These are phyloP conservation scores for Chlamydomonas sphaeroides DNA, from an alignment of 139 green algal species.

Conservation along the genomic window DNA sequence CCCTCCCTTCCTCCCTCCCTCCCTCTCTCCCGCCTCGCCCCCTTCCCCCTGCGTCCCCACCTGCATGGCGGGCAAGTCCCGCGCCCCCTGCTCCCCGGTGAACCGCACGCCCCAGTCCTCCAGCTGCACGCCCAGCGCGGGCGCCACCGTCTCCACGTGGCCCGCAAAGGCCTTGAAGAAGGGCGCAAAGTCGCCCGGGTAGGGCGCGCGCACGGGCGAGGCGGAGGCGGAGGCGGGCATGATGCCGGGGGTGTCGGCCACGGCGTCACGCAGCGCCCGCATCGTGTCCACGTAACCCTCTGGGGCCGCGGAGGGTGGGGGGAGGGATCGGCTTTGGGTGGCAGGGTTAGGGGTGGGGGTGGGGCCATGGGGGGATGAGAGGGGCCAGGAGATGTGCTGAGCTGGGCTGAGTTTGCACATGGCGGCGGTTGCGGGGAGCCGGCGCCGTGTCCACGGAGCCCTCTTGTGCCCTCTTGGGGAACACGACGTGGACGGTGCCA, in stretches of 20 bases:
- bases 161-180: conserved; percentile 33
- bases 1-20: background rate
- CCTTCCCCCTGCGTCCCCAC: background rate
- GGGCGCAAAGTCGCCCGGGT: conserved; percentile 23
- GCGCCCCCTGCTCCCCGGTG: conserved; percentile 19
- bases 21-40: background rate
- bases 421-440: too few relatives aligned
- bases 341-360: background rate
- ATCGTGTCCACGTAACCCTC: conserved; percentile 42
- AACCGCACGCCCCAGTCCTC: conserved; percentile 42
- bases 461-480: too few relatives aligned
- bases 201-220: background rate
- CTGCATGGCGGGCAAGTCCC: conserved; percentile 30
- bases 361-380: too few relatives aligned
- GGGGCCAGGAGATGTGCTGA: too few relatives aligned
- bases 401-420: too few relatives aligned
- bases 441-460: too few relatives aligned
- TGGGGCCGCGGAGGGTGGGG: background rate
- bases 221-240: background rate
- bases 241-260: background rate
- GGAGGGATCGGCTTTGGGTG: background rate
- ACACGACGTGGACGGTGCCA: too few relatives aligned
- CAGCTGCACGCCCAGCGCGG: conserved; percentile 36
- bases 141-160: conserved; percentile 18
- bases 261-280: conserved; percentile 7